Evolutionary conservation across 129 eudicot species (phyloP), one percentile per base, ranked within the genome.

Genomic region (Oenanthe sinensis): DNA sequence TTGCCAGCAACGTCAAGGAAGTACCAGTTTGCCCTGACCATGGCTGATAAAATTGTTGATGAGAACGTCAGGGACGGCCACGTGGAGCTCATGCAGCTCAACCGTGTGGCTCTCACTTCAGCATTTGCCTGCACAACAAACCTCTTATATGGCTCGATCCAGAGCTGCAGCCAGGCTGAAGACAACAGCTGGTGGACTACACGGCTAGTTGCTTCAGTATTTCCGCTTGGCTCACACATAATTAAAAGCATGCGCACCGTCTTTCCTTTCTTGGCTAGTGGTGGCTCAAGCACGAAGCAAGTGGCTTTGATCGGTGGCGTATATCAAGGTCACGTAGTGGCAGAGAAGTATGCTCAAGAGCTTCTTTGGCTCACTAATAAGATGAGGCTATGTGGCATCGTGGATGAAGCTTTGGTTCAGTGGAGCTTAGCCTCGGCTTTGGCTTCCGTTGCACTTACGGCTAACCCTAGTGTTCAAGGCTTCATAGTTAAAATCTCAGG

Each of bases 261-360:
- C 1, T 48, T 80, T 22, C 78, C 87, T 15, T 20, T 67, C 4
- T 33, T 74, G 22, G 43, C 5, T 20, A 14, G 70, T 36, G 72
- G 82, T 43, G 13, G 30, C 10, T 67, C 60, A 19, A 44, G 37
- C 47, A 26, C 52, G 52, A 24, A 48, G 52, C 80, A 76, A 37
- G 17, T 43, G 69, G 83, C 28, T 4, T 22, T 68, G 24, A 70
- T 74, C 1, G 81, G 75, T 24, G 3, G 76, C 4, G 40, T 28
- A 7, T 46, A 60, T 28, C 60, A 74, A 8, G 77, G 68, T 47
- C 78, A 77, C 6, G 75, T 85, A 68, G 58, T 65, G 54, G 87
- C 87, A 28, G 87, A 85, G 82, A 85, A 85, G 75, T 76, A 77
- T 44, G 84, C 85, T 5, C 84, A 81, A 37, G 87, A 85, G 68